These are phyloP conservation scores for Calocybe gambosa DNA, from an alignment of 1,284 basidiomycete species.

Conservation along the genomic window DNA sequence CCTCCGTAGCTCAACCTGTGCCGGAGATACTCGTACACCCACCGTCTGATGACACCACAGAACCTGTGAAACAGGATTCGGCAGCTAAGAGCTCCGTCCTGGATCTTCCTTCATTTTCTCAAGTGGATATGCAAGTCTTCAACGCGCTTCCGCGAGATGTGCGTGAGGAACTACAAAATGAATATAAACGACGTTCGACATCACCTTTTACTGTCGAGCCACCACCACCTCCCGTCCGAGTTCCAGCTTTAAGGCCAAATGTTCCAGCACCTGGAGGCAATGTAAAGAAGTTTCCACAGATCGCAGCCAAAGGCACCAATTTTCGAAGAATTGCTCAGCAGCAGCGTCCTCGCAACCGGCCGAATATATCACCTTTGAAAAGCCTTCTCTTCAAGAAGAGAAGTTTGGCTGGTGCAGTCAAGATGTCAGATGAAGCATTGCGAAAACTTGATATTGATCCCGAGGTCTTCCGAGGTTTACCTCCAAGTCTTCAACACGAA, in stretches of 20 bases:
- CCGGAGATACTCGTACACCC: conserved; percentile 11
- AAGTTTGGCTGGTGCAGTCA: conserved; percentile 18
- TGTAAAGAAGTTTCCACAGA: conserved; percentile 26
- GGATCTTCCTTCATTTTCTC: conserved; percentile 64
- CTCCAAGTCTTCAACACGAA: conserved; percentile 64
- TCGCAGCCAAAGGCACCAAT: conserved; percentile 31
- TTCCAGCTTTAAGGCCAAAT: conserved; percentile 11
- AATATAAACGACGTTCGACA: conserved; percentile 54
- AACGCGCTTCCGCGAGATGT: conserved; percentile 68
- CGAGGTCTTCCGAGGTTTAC: conserved; percentile 60
- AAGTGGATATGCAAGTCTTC: conserved; percentile 69
- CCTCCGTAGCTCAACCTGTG: not conserved
- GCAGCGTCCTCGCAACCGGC: conserved; percentile 47
- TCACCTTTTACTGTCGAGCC: conserved; percentile 31
- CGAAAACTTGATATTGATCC: conserved; percentile 63
- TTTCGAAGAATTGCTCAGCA: conserved; percentile 56
- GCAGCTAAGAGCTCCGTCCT: conserved; percentile 16
- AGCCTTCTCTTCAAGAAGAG: conserved; percentile 23
- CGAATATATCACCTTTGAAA: conserved; percentile 40
- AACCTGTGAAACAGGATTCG: conserved; percentile 1
- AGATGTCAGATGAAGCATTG: conserved; percentile 46
- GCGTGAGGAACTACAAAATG: conserved; percentile 60
- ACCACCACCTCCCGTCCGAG: conserved; percentile 7
- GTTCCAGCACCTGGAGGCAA: conserved; percentile 14
- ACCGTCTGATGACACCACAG: conserved; percentile 10